A percentile compares a stretch with the other conserved stretches of the same genome.
Evolutionary conservation across 2,329 filamentous ascomycete genomes (phyloP).

Genomic region (Orbilia ellipsospora): DNA sequence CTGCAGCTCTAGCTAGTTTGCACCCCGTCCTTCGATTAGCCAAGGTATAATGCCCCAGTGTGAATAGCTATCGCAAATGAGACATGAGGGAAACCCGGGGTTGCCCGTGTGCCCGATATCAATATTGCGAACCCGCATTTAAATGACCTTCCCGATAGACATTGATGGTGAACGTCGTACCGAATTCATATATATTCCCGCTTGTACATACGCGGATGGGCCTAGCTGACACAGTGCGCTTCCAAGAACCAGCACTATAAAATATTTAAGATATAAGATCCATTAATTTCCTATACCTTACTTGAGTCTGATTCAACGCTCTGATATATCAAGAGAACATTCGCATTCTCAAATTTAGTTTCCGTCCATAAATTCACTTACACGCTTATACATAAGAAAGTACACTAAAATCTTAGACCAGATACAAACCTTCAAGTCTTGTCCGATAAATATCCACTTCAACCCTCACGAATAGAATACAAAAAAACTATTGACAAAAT

Average conservation of each 20-base stretch:
- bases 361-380: too few relatives aligned
- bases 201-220: constrained; percentile 23
- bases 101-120: constrained; percentile 19
- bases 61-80: neutral
- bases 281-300: neutral
- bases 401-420: too few relatives aligned
- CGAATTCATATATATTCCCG: neutral
- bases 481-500: constrained; percentile 6
- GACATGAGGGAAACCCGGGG: neutral
- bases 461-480: constrained; percentile 1
- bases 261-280: too few relatives aligned
- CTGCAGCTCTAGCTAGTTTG: too few relatives aligned
- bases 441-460: neutral
- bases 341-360: neutral
- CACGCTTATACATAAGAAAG: too few relatives aligned
- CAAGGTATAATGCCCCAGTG: neutral
- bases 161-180: too few relatives aligned
- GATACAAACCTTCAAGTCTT: neutral
- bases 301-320: too few relatives aligned
- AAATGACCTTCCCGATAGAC: too few relatives aligned
- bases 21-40: too few relatives aligned
- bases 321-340: neutral
- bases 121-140: neutral
- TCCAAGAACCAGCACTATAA: too few relatives aligned
- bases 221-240: neutral